Evolutionary conservation across 371 early-diverging fungal genomes (phyloP).

Genomic region (Apophysomyces ossiformis): DNA sequence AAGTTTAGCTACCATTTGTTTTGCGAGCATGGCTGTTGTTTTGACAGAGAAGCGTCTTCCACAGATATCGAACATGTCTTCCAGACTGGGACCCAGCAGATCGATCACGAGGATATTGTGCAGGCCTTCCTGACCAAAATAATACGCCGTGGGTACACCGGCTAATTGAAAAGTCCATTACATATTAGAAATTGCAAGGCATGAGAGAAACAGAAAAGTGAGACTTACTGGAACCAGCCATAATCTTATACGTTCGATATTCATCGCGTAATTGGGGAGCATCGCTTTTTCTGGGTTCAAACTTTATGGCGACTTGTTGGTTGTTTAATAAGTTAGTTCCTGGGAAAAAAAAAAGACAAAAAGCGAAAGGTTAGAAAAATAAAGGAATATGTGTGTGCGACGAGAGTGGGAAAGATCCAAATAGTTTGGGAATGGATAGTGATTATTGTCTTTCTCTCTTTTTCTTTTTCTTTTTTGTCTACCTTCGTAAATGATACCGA

Average conservation of each 20-base stretch:
- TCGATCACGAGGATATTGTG: slow-evolving; percentile 96
- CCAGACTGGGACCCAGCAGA: slow-evolving; percentile 92
- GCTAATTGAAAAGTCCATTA: slow-evolving; percentile 26
- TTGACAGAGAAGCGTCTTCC: slow-evolving; percentile 89
- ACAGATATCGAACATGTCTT: slow-evolving; percentile 96
- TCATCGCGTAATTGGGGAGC: slow-evolving; percentile 94
- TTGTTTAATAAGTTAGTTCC: slow-evolving; percentile 80
- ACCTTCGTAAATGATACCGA: slow-evolving; percentile 97
- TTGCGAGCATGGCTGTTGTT: slow-evolving; percentile 94
- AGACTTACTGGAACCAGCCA: slow-evolving; percentile 66
- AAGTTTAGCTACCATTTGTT: slow-evolving; percentile 78
- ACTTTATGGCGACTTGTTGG: slow-evolving; percentile 89
- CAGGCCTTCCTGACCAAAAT: slow-evolving; percentile 95
- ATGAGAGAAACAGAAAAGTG: no score
- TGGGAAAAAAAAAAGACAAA: slow-evolving; percentile 16
- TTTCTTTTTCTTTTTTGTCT: slow-evolving; percentile 15
- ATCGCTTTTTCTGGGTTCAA: slow-evolving; percentile 91
- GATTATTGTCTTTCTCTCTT: no score
- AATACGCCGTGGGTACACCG: slow-evolving; percentile 89
- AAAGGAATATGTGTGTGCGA: slow-evolving; percentile 1
- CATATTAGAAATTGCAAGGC: no score
- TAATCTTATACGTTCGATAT: slow-evolving; percentile 87
- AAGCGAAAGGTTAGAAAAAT: not conserved
- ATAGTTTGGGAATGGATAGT: no score
- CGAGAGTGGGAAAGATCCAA: no score